Percentiles rank a stretch among this genome's conserved stretches.
Evolutionary conservation across 208 protist genomes (phyloP).

Genomic region (Novymonas esmeraldas): DNA sequence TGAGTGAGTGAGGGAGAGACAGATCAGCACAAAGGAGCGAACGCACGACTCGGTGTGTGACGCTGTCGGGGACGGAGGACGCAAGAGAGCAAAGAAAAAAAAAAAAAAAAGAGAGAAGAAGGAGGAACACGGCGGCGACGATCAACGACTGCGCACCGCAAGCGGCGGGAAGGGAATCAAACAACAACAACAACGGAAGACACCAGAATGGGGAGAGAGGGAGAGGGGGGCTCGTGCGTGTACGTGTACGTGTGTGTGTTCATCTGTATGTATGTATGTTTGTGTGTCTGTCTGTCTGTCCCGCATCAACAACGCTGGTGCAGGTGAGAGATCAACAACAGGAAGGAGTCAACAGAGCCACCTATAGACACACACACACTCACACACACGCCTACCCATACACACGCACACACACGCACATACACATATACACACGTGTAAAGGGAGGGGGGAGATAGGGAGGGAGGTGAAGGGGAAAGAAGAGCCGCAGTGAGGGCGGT

Average conservation of each 20-base stretch:
- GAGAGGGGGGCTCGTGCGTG: background rate
- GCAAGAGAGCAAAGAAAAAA: constrained; percentile 16
- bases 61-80: background rate
- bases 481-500: no score
- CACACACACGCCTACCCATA: background rate
- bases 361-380: background rate
- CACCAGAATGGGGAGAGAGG: background rate
- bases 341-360: background rate
- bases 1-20: background rate
- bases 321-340: no score
- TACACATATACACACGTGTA: background rate
- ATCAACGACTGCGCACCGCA: no score
- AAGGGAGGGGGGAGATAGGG: background rate
- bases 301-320: no score
- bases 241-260: background rate
- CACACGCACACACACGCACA: background rate
- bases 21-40: constrained; percentile 9
- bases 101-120: constrained; percentile 6
- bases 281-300: background rate
- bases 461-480: constrained; percentile 1
- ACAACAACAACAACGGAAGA: no score
- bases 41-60: no score
- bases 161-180: no score
- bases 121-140: background rate
- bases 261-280: background rate